Percentiles rank a stretch among this genome's conserved stretches.
phyloP scores from a whole-genome alignment of 2,329 filamentous ascomycete genomes.

The Penicillium brasilianum region DNA sequence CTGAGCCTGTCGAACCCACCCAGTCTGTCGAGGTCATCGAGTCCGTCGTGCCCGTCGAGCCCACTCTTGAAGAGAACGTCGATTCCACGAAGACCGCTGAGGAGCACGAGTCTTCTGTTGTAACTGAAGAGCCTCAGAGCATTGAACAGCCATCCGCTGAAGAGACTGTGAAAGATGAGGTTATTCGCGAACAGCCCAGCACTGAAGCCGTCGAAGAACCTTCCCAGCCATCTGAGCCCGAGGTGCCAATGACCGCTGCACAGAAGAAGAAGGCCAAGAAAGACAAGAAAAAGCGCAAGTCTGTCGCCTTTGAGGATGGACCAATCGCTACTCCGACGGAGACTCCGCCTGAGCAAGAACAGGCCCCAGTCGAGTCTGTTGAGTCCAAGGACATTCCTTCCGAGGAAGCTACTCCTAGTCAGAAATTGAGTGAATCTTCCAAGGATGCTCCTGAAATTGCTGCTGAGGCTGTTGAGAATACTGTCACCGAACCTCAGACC shows the following conservation, averaged over 20 bases:
- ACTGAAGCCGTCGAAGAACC: slow-evolving; percentile 8
- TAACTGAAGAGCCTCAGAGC: slow-evolving; percentile 9
- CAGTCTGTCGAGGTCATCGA: not conserved
- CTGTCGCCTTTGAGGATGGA: slow-evolving; percentile 24
- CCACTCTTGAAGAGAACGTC: not conserved
- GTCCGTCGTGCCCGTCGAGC: not conserved
- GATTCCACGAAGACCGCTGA: not conserved
- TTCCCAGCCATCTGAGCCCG: slow-evolving; percentile 11
- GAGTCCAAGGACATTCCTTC: slow-evolving; percentile 5
- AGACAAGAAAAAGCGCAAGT: slow-evolving; percentile 33
- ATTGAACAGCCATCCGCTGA: slow-evolving; percentile 1
- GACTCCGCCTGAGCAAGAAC: slow-evolving; percentile 14
- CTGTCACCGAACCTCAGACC: not conserved
- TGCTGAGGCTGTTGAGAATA: not conserved
- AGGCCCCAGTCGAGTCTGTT: not conserved
- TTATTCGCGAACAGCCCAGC: slow-evolving; percentile 6
- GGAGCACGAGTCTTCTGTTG: not conserved
- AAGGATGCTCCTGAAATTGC: not conserved
- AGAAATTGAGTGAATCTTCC: slow-evolving; percentile 11
- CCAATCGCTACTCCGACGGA: slow-evolving; percentile 6
- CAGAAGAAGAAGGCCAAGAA: slow-evolving; percentile 28
- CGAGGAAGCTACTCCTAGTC: slow-evolving; percentile 1
- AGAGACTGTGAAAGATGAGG: slow-evolving; percentile 2
- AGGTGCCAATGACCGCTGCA: slow-evolving; percentile 22
- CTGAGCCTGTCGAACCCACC: slow-evolving; percentile 5